These are phyloP conservation scores for Neopestalotiopsis rosae DNA, from an alignment of 2,329 filamentous ascomycete species.

Conservation along the genomic window DNA sequence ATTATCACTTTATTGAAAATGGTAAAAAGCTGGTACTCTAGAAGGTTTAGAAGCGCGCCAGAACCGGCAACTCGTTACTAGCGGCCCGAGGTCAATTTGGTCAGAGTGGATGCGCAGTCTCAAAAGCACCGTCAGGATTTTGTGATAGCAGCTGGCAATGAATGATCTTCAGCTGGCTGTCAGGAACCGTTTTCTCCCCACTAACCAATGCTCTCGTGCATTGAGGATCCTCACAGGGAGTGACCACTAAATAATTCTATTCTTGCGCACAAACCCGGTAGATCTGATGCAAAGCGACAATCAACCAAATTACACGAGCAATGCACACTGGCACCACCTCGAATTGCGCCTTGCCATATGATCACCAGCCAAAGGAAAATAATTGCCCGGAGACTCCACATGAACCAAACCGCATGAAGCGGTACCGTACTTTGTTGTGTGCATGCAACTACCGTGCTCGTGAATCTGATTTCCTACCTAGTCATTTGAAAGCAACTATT, in stretches of 20 bases:
- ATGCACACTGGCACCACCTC: neutral
- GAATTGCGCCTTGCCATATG: neutral
- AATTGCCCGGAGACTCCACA: neutral
- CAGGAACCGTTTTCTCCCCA: neutral
- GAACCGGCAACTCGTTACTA: slow-evolving; percentile 6
- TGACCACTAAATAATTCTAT: slow-evolving; percentile 8
- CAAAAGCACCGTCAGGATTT: neutral
- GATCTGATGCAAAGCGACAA: slow-evolving; percentile 6
- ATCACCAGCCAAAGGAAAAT: neutral
- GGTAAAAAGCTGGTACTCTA: neutral
- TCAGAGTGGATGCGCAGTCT: slow-evolving; percentile 2
- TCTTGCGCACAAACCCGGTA: neutral
- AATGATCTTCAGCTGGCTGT: neutral
- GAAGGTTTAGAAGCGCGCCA: slow-evolving; percentile 17
- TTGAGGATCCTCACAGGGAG: slow-evolving; percentile 1
- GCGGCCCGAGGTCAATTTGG: neutral
- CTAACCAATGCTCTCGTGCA: neutral
- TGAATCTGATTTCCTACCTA: neutral
- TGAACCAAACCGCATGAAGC: neutral
- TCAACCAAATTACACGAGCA: neutral
- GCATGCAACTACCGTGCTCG: neutral
- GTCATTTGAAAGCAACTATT: neutral
- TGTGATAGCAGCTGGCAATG: neutral
- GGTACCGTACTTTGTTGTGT: neutral
- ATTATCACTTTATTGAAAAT: neutral